Conservation (phyloP, 345 rosid genomes). For the Aethionema arabicum region DNA sequence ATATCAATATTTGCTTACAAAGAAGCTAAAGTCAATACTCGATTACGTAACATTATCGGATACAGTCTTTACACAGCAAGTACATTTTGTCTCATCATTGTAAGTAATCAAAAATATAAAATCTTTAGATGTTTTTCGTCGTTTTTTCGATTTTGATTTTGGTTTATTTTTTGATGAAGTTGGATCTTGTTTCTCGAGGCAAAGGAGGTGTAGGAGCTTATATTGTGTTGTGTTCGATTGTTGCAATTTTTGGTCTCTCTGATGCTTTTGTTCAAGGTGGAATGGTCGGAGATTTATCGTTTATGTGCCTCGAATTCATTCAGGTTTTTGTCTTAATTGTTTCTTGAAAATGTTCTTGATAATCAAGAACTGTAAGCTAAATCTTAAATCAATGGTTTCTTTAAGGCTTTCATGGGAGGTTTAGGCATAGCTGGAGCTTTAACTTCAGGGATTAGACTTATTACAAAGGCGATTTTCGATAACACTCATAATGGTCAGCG, state of each 20-base stretch:
- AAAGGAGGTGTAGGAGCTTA: constrained; percentile 72
- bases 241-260: constrained; percentile 70
- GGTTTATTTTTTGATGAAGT: constrained; percentile 37
- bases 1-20: constrained; percentile 54
- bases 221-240: constrained; percentile 59
- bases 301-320: constrained; percentile 61
- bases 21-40: constrained; percentile 70
- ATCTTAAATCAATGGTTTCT: constrained; percentile 7
- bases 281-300: constrained; percentile 85
- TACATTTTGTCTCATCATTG: constrained; percentile 61
- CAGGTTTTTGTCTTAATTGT: constrained; percentile 46
- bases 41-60: constrained; percentile 65
- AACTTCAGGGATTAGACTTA: constrained; percentile 65
- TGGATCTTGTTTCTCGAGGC: constrained; percentile 80
- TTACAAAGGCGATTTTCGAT: constrained; percentile 77
- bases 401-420: constrained; percentile 65
- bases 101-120: constrained; percentile 40
- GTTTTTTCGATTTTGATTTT: neutral
- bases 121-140: neutral
- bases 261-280: constrained; percentile 92
- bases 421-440: constrained; percentile 73
- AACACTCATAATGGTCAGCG: constrained; percentile 60
- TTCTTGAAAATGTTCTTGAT: neutral
- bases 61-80: constrained; percentile 55
- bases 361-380: neutral